Conservation (phyloP, 1,139 yeast genomes). For the Geotrichum reessii region DNA sequence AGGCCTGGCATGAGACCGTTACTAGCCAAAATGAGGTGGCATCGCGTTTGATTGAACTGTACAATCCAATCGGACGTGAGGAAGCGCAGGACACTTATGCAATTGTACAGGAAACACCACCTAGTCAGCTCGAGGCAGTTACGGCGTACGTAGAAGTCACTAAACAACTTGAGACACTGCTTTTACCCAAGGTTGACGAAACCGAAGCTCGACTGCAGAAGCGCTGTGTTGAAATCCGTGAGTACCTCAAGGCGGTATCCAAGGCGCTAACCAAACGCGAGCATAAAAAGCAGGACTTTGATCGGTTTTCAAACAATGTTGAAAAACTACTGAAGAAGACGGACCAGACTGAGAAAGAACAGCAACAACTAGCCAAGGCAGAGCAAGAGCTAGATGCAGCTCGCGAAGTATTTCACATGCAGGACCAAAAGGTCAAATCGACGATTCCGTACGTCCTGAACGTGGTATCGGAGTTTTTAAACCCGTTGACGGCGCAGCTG, state of each 20-base stretch:
- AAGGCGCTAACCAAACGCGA: conserved; percentile 46
- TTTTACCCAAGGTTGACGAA: conserved; percentile 28
- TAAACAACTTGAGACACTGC: conserved; percentile 24
- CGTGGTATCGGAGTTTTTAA: conserved; percentile 49
- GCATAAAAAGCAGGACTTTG: conserved; percentile 44
- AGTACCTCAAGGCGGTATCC: conserved; percentile 40
- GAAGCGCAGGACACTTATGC: conserved; percentile 36
- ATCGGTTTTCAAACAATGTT: conserved; percentile 40
- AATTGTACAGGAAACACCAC: conserved; percentile 41
- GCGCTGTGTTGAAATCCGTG: conserved; percentile 40
- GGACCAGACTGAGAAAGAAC: conserved; percentile 30
- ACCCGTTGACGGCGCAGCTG: conserved; percentile 35
- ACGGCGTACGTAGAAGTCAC: conserved; percentile 25
- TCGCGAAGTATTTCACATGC: conserved; percentile 33
- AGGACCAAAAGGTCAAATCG: conserved; percentile 42
- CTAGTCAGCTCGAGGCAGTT: conserved; percentile 35
- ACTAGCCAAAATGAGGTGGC: conserved; percentile 35
- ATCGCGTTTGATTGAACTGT: conserved; percentile 36
- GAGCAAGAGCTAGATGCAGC: conserved; percentile 33
- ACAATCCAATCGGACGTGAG: conserved; percentile 35
- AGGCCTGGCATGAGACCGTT: conserved; percentile 37
- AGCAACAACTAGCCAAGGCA: conserved; percentile 27
- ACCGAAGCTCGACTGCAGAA: conserved; percentile 26
- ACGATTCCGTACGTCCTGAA: conserved; percentile 46
- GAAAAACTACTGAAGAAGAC: conserved; percentile 43